Evolutionary conservation across 2,329 filamentous ascomycete species (phyloP).

Genomic region (Lanzia echinophila): DNA sequence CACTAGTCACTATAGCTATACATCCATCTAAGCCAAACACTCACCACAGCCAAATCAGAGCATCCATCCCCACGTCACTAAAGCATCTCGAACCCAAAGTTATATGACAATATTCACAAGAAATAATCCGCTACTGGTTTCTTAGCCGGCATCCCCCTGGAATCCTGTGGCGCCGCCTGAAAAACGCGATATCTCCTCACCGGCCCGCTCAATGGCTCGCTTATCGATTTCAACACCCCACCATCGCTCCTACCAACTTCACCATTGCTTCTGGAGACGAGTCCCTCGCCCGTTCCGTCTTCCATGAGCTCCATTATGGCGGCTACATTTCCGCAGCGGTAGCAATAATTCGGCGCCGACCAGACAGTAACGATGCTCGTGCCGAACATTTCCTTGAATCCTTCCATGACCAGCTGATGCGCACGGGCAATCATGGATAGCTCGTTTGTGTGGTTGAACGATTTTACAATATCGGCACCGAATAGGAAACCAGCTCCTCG

Average conservation of each 20-base stretch:
- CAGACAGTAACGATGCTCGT: constrained; percentile 96
- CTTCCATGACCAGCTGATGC: constrained; percentile 98
- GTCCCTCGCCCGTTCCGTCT: constrained; percentile 66
- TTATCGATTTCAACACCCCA: constrained; percentile 38
- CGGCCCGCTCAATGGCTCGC: constrained; percentile 56
- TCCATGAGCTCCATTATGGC: constrained; percentile 90
- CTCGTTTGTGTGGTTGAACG: constrained; percentile 92
- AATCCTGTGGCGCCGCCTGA: constrained; percentile 93
- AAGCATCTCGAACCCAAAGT: neutral
- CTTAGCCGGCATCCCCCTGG: constrained; percentile 95
- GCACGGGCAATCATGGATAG: constrained; percentile 87
- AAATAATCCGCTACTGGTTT: constrained; percentile 98
- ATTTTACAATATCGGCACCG: constrained; percentile 89
- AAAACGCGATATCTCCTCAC: constrained; percentile 91
- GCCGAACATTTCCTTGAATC: constrained; percentile 99
- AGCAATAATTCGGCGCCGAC: constrained; percentile 96
- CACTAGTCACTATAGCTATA: neutral
- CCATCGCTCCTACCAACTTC: constrained; percentile 49
- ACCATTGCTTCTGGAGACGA: constrained; percentile 30
- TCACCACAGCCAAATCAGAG: no score
- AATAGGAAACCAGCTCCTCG: constrained; percentile 88
- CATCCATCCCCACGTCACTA: neutral
- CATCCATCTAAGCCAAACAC: neutral
- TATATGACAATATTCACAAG: constrained; percentile 40
- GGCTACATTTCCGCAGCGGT: constrained; percentile 85